Percentiles rank a stretch among this genome's conserved stretches.
phyloP scores from a whole-genome alignment of 75 land plant species.

The Picea glauca region DNA sequence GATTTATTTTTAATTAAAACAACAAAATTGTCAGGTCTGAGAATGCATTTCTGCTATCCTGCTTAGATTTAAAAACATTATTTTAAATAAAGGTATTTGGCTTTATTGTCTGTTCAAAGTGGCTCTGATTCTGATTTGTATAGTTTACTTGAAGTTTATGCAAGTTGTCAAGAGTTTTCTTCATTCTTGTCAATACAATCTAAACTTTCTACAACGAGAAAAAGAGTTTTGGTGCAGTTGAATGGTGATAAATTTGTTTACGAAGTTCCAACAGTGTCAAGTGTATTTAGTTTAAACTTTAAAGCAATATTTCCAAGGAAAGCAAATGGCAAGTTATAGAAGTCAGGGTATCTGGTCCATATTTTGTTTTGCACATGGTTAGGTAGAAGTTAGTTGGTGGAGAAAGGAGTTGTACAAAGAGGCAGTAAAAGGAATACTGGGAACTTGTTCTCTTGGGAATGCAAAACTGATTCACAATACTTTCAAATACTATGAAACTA shows the following conservation, averaged over 20 bases:
- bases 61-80: too few relatives aligned
- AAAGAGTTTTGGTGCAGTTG: neutral
- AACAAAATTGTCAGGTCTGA: too few relatives aligned
- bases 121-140: too few relatives aligned
- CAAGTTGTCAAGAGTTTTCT: too few relatives aligned
- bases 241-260: neutral
- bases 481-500: neutral
- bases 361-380: neutral
- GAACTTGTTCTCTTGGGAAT: neutral
- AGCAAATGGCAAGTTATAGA: neutral
- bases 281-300: neutral
- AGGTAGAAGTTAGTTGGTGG: neutral
- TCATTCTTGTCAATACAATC: too few relatives aligned
- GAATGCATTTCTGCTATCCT: too few relatives aligned
- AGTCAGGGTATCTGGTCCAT: neutral
- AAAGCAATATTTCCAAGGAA: too few relatives aligned
- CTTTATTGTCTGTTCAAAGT: too few relatives aligned
- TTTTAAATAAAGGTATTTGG: too few relatives aligned
- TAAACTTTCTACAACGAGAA: neutral
- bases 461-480: neutral
- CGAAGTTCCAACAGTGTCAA: neutral
- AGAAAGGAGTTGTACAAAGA: neutral
- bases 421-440: neutral
- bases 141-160: too few relatives aligned
- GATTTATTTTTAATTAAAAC: too few relatives aligned